Evolutionary conservation across 371 early-diverging fungal species (phyloP), one percentile per base, ranked within the genome.

Genomic region (Synchytrium microbalum): DNA sequence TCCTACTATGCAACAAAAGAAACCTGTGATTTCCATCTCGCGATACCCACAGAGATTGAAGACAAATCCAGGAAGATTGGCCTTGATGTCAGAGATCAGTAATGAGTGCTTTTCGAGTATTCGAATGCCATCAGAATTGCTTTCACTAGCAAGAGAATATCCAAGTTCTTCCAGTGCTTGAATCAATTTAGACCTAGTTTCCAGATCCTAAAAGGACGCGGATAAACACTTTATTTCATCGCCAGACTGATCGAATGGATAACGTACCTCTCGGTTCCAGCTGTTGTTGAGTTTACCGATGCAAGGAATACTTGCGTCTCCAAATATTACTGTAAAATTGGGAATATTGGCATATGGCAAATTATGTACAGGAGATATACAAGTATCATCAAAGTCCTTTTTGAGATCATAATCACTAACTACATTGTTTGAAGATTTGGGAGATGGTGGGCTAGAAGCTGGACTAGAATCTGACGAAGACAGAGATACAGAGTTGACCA

Each of bases 261-360:
- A n/a, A n/a, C n/a, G n/a, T n/a, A n/a, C n/a, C n/a, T 82, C 82
- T 1, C 59, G 62, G 67, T 82, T 82, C 82, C 82, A 82, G 2
- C 71, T 75, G 65, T 79, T 64, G 72, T 80, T 76, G 53, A 82
- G 69, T 67, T 82, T 82, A 0, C 79, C 82, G 16, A 77, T 19
- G 63, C 82, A 82, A 0, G 71, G 69, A 32, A 68, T 57, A 24
- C 60, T 53, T 0, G 79, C 69, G 59, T 82, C 82, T n/a, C 82
- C 82, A 24, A 82, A 5, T 5, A 80, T 24, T 1, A 82, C 69
- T 5, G 69, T 63, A 24, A 80, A 30, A 25, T 68, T 14, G 16
- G 26, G 32, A 10, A 67, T 14, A 8, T 1, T n/a, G n/a, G n/a
- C n/a, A n/a, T n/a, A n/a, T n/a, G n/a, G n/a, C n/a, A n/a, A n/a